Evolutionary conservation across 2,329 filamentous ascomycete species (phyloP).

Genomic region (Colletotrichum abscissum): DNA sequence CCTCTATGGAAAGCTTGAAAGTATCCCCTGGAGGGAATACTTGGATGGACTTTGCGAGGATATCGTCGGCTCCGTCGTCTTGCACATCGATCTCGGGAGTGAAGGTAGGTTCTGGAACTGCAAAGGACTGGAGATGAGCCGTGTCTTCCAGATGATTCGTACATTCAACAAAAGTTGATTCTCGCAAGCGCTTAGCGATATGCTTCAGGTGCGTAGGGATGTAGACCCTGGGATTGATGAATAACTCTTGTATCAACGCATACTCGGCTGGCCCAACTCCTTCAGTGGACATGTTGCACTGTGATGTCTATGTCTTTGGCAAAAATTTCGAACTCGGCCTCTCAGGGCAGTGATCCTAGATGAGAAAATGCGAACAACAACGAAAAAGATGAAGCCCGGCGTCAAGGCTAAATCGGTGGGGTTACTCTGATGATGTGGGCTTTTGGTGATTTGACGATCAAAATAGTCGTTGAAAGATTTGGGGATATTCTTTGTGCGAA

Average conservation of each 20-base stretch:
- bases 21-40: neutral
- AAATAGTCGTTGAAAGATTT: neutral
- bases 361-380: neutral
- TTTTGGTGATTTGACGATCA: neutral
- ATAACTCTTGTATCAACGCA: neutral
- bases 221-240: neutral
- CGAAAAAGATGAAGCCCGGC: neutral
- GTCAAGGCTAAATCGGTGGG: neutral
- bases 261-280: neutral
- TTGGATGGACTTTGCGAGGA: neutral
- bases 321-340: neutral
- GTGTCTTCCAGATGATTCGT: neutral
- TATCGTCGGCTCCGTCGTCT: neutral
- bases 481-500: neutral
- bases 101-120: neutral
- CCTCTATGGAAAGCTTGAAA: slow-evolving; percentile 9
- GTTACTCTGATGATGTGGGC: neutral
- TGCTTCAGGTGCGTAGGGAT: neutral
- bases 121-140: neutral
- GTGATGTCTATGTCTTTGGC: no score
- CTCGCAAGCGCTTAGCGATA: neutral
- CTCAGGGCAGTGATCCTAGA: neutral
- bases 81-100: neutral
- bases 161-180: neutral
- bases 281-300: neutral